Base-by-base conservation (phyloP, 257 asterid species). In the Lavandula angustifolia region DNA sequence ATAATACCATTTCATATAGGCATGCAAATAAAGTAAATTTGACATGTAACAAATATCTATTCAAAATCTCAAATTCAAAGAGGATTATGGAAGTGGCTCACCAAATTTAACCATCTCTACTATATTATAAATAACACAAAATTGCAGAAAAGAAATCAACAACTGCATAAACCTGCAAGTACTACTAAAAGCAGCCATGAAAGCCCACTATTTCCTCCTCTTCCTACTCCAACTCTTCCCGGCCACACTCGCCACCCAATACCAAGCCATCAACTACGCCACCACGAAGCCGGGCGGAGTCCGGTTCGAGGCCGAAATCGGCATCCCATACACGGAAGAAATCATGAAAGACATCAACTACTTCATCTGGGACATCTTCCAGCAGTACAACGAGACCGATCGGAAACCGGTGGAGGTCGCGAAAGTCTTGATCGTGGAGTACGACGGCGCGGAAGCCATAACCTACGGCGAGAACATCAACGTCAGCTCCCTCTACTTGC, bases 381-480 rank as follows among this genome's bases (percentile, higher is more conserved):
- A 76, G 41, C 84, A 80, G 50, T 61, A 69, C 68, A 9, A 22
- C 16, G 16, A 13, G 0, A 1, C 70, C 0, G 72, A 72, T 14
- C 1, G 70, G 3, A 79, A 79, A 12, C 32, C 35, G 1, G 80
- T 72, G 0, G 61, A 52, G 2, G 1, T 9, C 3, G 75, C 29
- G 10, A 58, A 11, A 14, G 53, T 74, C 0, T 47, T 35, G 77
- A 52, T 79, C 57, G 57, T 31, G 1, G 54, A 68, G 7, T 75
- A 48, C 73, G 59, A 79, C 58, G 84, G 84, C 33, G 81, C 79
- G 0, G 76, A 71, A 7, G 84, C 77, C 55, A 46, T 75, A 46
- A 79, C 81, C 49, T 55, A 31, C 61, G 79, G 79, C 51, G 79
- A 76, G 2, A 35, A 1, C 44, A 14, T 79, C 27, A 75, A 79